Base-by-base conservation (phyloP, 192 early-diverging fungal species). In the Lunasporangiospora selenospora region DNA sequence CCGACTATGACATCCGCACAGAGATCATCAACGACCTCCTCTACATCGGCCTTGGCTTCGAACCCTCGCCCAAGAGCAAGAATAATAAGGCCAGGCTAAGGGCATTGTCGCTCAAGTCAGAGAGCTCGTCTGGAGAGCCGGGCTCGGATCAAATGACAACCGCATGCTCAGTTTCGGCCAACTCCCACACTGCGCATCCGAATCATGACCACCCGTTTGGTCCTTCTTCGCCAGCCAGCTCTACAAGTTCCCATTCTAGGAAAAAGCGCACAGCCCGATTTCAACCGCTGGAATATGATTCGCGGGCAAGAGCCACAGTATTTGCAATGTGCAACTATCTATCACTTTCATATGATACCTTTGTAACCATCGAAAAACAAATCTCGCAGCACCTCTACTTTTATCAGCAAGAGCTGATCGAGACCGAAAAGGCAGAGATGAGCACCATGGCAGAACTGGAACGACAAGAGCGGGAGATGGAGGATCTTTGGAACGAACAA, bases 371-470 rank as follows among this genome's bases (percentile, higher is more conserved):
- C 6, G 85, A 87, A 39, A 77, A 78, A 40, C 60, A 60, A 29
- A 55, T 87, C 12, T 76, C 77, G 0, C 85, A 87, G 43, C 70
- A 87, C 37, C 56, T 87, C 26, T 87, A 84, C 51, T 84, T 84
- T 57, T 51, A 67, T 11, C 78, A 76, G 16, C 63, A 80, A 30
- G 62, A 76, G 26, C 62, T 62, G 10, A 42, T 55, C n/a, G 70
- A 79, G 23, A 48, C 54, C 47, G 55, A 60, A 38, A 46, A 44
- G 27, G 40, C 21, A 10, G 48, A 71, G 19, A n/a, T n/a, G n/a
- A n/a, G n/a, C n/a, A n/a, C n/a, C n/a, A n/a, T n/a, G n/a, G n/a
- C n/a, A n/a, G n/a, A n/a, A n/a, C 42, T 59, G 13, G 29, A 67
- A 24, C 31, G 44, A 1, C 47, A 76, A 34, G 9, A 41, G 10